Evolutionary conservation across 2,329 filamentous ascomycete species (phyloP).

Genomic region (Escovopsis sp.): DNA sequence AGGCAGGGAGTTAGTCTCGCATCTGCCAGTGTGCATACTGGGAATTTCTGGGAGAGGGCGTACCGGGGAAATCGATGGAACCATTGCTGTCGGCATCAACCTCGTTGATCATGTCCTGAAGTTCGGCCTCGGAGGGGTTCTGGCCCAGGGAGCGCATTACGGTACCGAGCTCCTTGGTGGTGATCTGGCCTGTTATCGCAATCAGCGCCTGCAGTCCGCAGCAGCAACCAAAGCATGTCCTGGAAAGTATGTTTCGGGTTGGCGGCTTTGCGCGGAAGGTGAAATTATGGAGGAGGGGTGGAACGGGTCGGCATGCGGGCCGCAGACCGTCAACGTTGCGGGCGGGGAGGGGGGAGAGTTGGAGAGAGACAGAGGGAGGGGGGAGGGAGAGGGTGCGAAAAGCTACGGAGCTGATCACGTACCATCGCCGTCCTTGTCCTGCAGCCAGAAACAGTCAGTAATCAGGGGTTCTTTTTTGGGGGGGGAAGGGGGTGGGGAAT

Average conservation of each 20-base stretch:
- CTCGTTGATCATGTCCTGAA: slow-evolving; percentile 92
- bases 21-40: not conserved
- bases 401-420: slow-evolving; percentile 30
- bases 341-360: not conserved
- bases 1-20: not conserved
- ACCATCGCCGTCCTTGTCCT: slow-evolving; percentile 91
- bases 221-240: no score
- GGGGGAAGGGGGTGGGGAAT: no score
- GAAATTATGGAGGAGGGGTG: not conserved
- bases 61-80: slow-evolving; percentile 84
- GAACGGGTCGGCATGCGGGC: not conserved
- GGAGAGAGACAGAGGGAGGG: no score
- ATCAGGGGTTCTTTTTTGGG: no score
- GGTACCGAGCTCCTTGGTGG: slow-evolving; percentile 78
- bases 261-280: no score
- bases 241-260: not conserved
- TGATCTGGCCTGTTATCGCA: slow-evolving; percentile 58
- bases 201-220: not conserved
- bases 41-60: slow-evolving; percentile 11
- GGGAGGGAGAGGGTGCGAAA: not conserved
- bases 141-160: slow-evolving; percentile 85
- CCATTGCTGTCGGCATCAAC: slow-evolving; percentile 87
- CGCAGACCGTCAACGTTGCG: not conserved
- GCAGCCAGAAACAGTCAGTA: slow-evolving; percentile 14
- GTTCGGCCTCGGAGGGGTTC: slow-evolving; percentile 78